These are phyloP conservation scores for Phytophthora sojae DNA, from an alignment of 352 stramenopile species.

Conservation along the genomic window DNA sequence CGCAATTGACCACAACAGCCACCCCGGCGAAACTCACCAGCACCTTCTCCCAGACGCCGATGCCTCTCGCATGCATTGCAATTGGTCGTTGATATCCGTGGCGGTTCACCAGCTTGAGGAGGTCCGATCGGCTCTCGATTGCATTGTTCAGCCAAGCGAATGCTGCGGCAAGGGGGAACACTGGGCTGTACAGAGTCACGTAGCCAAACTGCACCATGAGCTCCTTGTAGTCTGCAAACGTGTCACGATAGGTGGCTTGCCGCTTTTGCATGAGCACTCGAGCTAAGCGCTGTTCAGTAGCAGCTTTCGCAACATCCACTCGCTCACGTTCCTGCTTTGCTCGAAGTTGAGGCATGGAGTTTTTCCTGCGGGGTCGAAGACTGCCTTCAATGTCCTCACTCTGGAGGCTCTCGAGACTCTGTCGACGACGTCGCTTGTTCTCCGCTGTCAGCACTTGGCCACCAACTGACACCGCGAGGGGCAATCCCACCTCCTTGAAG, in stretches of 20 bases:
- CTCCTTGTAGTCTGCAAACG: constrained; percentile 79
- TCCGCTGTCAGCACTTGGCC: constrained; percentile 55
- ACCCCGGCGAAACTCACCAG: constrained; percentile 93
- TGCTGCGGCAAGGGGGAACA: constrained; percentile 92
- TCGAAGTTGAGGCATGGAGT: constrained; percentile 15
- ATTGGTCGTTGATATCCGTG: constrained; percentile 89
- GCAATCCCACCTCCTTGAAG: constrained; percentile 72
- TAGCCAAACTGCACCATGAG: constrained; percentile 94
- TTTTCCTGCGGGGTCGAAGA: constrained; percentile 6
- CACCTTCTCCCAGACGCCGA: constrained; percentile 93
- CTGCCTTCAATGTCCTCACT: constrained; percentile 14
- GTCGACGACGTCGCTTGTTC: constrained; percentile 43
- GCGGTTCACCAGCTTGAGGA: constrained; percentile 92
- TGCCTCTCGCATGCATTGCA: constrained; percentile 90
- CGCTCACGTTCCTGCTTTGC: constrained; percentile 16
- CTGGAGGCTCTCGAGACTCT: constrained; percentile 30
- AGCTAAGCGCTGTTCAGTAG: constrained; percentile 48
- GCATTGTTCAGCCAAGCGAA: constrained; percentile 93
- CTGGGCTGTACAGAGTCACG: constrained; percentile 91
- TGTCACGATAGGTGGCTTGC: constrained; percentile 69
- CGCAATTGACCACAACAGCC: constrained; percentile 94
- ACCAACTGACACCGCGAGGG: constrained; percentile 54
- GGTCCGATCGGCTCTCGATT: constrained; percentile 91
- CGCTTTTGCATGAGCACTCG: constrained; percentile 70
- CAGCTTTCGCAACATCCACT: constrained; percentile 35